Base-by-base conservation (phyloP, 2,329 filamentous ascomycete genomes). In the Xylaria sp. region DNA sequence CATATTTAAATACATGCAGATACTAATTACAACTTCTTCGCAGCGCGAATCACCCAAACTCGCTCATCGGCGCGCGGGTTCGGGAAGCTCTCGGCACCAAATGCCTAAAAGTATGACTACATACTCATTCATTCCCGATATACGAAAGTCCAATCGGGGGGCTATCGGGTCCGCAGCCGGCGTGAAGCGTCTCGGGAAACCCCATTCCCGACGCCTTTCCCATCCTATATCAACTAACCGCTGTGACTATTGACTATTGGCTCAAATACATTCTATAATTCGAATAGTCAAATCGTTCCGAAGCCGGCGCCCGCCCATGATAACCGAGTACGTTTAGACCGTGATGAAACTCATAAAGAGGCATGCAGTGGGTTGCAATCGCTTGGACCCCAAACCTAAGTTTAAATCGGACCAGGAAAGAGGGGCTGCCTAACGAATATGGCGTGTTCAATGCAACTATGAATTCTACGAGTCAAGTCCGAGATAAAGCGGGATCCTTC, bases 151-250 rank as follows among this genome's bases (percentile, higher is more conserved):
- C 23, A 20, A 18, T 41, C n/a, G 4, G 2, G 37, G 37, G 37
- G n/a, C 37, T 18, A 31, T 13, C 48, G 2, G 37, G 20, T 10
- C 54, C 20, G 52, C 23, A 50, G 18, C 57, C 31, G 25, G 31
- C 20, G 20, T 23, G n/a, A 18, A 1, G 8, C n/a, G 46, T 48
- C n/a, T 48, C 46, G 34, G 34, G 34, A 37, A 37, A 37, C 34
- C 34, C 34, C 90, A 76, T 92, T 88, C 77, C 39, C 55, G 55
- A 58, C 37, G 37, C 55, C 55, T 46, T 39, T 39, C 44, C 13
- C 46, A 28, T 18, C 37, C n/a, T 48, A 48, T 48, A 2, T 20
- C 41, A 46, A n/a, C 18, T 46, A 18, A 8, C 15, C 15, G 18
- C 18, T 13, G 41, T 13, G 41, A 46, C 15, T n/a, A 18, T 8